These are phyloP conservation scores for Fraxinus ornus DNA, from an alignment of 305 asterid genomes.

Conservation along the genomic window DNA sequence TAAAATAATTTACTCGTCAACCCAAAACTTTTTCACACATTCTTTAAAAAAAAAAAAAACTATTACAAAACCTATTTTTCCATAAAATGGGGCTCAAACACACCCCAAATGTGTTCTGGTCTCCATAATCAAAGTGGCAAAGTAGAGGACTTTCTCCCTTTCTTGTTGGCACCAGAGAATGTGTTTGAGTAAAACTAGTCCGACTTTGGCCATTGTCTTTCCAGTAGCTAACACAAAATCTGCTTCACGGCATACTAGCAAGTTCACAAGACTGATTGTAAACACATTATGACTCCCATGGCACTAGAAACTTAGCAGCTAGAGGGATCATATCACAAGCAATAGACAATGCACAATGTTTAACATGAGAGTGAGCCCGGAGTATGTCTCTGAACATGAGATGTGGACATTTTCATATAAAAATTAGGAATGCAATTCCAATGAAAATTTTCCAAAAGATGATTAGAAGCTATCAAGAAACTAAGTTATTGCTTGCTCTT, in stretches of 20 bases:
- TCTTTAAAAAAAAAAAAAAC: neutral
- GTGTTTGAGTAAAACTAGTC: neutral
- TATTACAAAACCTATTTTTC: neutral
- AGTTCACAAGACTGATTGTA: neutral
- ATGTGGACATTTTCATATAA: neutral
- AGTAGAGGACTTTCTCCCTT: neutral
- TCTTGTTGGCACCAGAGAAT: neutral
- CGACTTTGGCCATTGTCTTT: neutral
- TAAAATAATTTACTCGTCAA: neutral
- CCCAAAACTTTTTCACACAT: neutral
- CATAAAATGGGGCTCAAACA: neutral
- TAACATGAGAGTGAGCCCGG: neutral
- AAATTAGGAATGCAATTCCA: neutral
- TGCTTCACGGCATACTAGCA: neutral
- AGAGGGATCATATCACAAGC: neutral
- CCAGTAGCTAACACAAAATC: neutral
- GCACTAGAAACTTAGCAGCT: neutral
- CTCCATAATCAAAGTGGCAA: neutral
- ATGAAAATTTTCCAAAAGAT: neutral
- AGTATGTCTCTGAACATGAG: neutral
- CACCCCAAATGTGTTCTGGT: neutral
- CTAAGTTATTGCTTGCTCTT: neutral
- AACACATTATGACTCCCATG: neutral
- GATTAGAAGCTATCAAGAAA: neutral
- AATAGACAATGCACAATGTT: neutral